Evolutionary conservation across 345 rosid genomes (phyloP), one percentile per base, ranked within the genome.

Genomic region (Rubroshorea leprosula): DNA sequence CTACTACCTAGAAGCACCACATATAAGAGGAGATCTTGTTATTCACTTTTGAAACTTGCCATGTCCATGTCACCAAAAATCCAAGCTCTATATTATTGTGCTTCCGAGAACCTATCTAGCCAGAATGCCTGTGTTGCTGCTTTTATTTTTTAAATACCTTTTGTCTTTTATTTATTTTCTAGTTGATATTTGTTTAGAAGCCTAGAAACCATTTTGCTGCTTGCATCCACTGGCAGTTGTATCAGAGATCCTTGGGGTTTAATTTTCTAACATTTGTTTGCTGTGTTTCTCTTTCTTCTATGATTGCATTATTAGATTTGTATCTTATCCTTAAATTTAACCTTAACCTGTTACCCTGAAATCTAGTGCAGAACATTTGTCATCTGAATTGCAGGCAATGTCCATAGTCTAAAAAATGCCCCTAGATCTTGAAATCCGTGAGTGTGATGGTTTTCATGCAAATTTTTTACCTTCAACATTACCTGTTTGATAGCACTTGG

Each of bases 1-100:
- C 85, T 73, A 75, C 64, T 70, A 78, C 83, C 77, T 74, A 85
- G 77, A 72, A 76, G 92, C 73, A 80, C 95, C 80, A 75, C 70
- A 79, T 64, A 49, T 58, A 69, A 75, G 63, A 67, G 87, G 78
- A 80, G 74, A 77, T 74, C 68, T 66, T 51, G 62, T 51, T 65
- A 63, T 63, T 64, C 66, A 68, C 75, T 62, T n/a, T 61, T 60
- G 72, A 75, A 75, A 71, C 21, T 54, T 80, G 74, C 82, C 80
- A 61, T 76, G 79, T 76, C 83, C 73, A 73, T 67, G 80, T 63
- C 66, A 79, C 83, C 78, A 71, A 70, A 73, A 63, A 46, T 60
- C 96, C 87, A 73, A 91, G 84, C 79, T 84, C 74, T 67, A 61
- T 68, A 10, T 26, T 72, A 63, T 41, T 71, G 58, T 69, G 57